Conservation (phyloP, 1,139 yeast species). For the Keqinozyma sinolaborantium region DNA sequence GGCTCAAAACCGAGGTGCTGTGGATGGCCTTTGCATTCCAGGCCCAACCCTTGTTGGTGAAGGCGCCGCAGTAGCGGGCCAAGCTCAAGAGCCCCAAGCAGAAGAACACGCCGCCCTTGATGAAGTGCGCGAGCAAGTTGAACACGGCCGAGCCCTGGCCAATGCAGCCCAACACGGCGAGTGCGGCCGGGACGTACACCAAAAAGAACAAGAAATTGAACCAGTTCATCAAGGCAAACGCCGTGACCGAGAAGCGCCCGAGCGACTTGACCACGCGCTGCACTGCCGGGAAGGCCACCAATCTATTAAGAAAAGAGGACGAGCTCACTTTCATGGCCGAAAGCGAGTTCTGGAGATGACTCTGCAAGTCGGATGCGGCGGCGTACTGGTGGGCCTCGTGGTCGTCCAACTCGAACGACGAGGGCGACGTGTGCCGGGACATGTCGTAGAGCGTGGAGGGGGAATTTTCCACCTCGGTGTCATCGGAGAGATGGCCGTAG, state of each 20-base stretch:
- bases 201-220: slow-evolving; percentile 61
- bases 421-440: slow-evolving; percentile 12
- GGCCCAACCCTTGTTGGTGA: slow-evolving; percentile 75
- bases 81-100: slow-evolving; percentile 70
- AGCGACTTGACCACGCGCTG: slow-evolving; percentile 4
- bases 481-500: slow-evolving; percentile 11
- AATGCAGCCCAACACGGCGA: slow-evolving; percentile 66
- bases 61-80: slow-evolving; percentile 84
- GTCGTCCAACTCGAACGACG: slow-evolving; percentile 7
- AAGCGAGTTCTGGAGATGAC: background rate
- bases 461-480: slow-evolving; percentile 24
- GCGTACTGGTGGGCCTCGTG: background rate
- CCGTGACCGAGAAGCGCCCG: slow-evolving; percentile 7
- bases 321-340: background rate
- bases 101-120: slow-evolving; percentile 91
- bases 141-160: slow-evolving; percentile 69
- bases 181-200: slow-evolving; percentile 66
- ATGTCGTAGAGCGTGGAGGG: slow-evolving; percentile 37
- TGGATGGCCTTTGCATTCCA: slow-evolving; percentile 67
- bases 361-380: slow-evolving; percentile 5
- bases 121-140: slow-evolving; percentile 88
- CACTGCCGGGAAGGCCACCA: slow-evolving; percentile 4
- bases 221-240: slow-evolving; percentile 59
- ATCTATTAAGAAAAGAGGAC: slow-evolving; percentile 1
- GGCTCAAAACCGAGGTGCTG: slow-evolving; percentile 12